These are phyloP conservation scores for Singerocomus inundabilis DNA, from an alignment of 1,284 basidiomycete species.

Conservation along the genomic window DNA sequence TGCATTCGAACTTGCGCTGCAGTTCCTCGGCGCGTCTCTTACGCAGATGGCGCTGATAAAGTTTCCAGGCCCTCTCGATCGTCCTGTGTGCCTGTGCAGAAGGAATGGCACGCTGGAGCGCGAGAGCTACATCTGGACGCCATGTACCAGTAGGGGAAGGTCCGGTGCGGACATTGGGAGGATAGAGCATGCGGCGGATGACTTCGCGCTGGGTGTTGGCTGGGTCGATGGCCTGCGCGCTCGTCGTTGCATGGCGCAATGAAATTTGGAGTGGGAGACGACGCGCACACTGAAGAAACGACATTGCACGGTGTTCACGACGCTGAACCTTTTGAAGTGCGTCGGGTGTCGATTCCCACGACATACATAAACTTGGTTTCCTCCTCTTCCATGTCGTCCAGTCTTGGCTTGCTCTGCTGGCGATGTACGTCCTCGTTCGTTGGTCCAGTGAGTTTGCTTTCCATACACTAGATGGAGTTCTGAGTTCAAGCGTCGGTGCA, in stretches of 20 bases:
- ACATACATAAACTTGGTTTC: background rate
- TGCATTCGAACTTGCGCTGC: constrained; percentile 70
- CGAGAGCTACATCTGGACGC: constrained; percentile 71
- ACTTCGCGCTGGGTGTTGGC: constrained; percentile 67
- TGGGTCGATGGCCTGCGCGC: constrained; percentile 21
- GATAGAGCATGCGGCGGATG: constrained; percentile 79
- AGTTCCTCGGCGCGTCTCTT: constrained; percentile 67
- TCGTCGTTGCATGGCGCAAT: constrained; percentile 39
- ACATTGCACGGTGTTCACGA: constrained; percentile 17
- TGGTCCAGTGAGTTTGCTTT: constrained; percentile 14
- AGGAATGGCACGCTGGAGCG: constrained; percentile 73
- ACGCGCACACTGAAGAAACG: constrained; percentile 20
- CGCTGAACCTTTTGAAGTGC: background rate
- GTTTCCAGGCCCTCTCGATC: constrained; percentile 88
- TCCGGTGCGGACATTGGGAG: constrained; percentile 65
- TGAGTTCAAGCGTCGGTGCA: background rate
- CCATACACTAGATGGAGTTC: background rate
- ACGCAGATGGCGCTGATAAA: constrained; percentile 75
- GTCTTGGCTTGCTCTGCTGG: constrained; percentile 20
- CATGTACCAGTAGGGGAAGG: constrained; percentile 78
- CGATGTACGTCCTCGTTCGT: constrained; percentile 19
- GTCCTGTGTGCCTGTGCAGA: constrained; percentile 90
- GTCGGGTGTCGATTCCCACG: constrained; percentile 28
- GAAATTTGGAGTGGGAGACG: constrained; percentile 33
- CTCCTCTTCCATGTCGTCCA: constrained; percentile 18